Evolutionary conservation across 345 rosid species (phyloP).

Genomic region (Eutrema heterophyllum): DNA sequence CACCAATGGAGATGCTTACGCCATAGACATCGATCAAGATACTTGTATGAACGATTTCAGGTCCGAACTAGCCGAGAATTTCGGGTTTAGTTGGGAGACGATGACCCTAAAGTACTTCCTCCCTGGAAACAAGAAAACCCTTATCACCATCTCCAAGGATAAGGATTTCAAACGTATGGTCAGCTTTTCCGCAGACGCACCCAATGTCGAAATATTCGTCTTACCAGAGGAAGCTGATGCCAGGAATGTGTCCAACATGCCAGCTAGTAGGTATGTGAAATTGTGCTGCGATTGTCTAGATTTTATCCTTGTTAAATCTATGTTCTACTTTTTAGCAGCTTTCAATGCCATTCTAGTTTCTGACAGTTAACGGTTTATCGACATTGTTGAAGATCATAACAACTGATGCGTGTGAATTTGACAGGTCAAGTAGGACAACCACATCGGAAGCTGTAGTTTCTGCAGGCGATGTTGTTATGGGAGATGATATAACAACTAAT

Average conservation of each 20-base stretch:
- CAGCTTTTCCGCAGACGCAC: slow-evolving; percentile 58
- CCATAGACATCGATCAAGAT: slow-evolving; percentile 60
- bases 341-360: neutral
- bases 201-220: slow-evolving; percentile 61
- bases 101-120: slow-evolving; percentile 82
- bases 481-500: neutral
- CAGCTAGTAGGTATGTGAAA: slow-evolving; percentile 57
- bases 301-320: neutral
- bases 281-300: neutral
- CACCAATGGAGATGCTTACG: slow-evolving; percentile 77
- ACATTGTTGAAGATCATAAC: slow-evolving; percentile 9
- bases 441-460: slow-evolving; percentile 53
- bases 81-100: slow-evolving; percentile 43
- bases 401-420: neutral
- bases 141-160: slow-evolving; percentile 79
- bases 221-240: slow-evolving; percentile 58
- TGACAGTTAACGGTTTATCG: neutral
- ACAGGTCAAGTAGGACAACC: slow-evolving; percentile 76
- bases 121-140: slow-evolving; percentile 78
- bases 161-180: slow-evolving; percentile 85
- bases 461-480: slow-evolving; percentile 24
- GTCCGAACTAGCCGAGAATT: slow-evolving; percentile 77
- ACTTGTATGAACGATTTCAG: slow-evolving; percentile 53
- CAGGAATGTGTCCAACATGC: slow-evolving; percentile 53
- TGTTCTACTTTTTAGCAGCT: neutral